Evolutionary conservation across 176 grass and related monocot genomes (phyloP), one percentile per base, ranked within the genome.

Genomic region (Saccharum spontaneum): DNA sequence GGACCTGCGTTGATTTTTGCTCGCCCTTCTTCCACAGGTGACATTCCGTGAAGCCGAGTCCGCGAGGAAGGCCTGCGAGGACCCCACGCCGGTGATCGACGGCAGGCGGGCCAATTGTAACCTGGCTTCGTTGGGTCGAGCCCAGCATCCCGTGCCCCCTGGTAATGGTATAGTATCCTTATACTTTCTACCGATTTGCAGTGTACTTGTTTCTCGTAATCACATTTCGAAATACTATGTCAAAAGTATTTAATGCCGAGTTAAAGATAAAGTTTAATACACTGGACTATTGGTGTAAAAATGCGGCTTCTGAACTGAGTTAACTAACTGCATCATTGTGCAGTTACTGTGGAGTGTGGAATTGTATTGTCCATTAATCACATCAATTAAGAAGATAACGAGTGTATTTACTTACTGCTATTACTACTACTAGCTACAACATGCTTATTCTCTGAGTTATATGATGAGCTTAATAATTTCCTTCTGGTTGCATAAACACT

Each of bases 81-180:
- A 98, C 50, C 90, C 93, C 4, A 84, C 84, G 36, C 97, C 97
- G 0, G 76, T 98, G 69, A 98, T 98, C 22, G 93, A 96, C 30
- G 91, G 97, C 72, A 92, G 97, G 71, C 88, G 83, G 24, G 93
- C 97, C 12, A 98, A 98, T 71, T 98, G 97, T 77, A 98, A 98
- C 68, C 90, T 98, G 81, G 97, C 97, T 50, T 95, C 93, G 41
- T 85, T 95, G 74, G 97, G 97, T 24, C 93, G 93, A 12, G 88
- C 93, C n/a, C 88, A 88, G 46, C 84, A 92, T 86, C 66, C 80
- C 57, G 50, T 86, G 34, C 40, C 81, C 31, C 22, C 55, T 23
- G 55, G 55, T 60, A 60, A 60, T 60, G 55, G 8, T 23, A 86
- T 59, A 89, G 91, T 90, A 88, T 22, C 85, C 14, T 52, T 78